A percentile compares a stretch with the other conserved stretches of the same genome.
phyloP scores from a whole-genome alignment of 257 asterid genomes.

The Solanum verrucosum region DNA sequence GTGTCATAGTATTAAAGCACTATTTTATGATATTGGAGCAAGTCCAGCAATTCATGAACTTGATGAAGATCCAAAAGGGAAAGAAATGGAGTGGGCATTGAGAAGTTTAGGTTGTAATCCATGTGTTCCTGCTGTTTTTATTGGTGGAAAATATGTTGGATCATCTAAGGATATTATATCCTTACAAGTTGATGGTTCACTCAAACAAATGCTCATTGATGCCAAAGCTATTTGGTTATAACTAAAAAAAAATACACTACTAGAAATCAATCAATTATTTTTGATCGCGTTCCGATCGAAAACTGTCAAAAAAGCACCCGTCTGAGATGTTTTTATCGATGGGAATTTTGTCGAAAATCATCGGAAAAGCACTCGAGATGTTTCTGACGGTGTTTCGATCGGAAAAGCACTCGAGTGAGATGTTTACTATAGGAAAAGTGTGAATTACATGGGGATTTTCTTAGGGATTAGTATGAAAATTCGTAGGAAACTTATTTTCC shows the following conservation, averaged over 20 bases:
- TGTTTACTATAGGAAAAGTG: background rate
- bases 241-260: background rate
- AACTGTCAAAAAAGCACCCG: background rate
- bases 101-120: constrained; percentile 12
- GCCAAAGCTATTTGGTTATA: constrained; percentile 18
- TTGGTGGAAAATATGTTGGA: constrained; percentile 13
- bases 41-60: constrained; percentile 13
- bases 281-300: background rate
- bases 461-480: no score
- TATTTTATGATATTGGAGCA: constrained; percentile 11
- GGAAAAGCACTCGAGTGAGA: background rate
- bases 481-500: no score
- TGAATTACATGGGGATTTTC: no score
- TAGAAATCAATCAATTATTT: background rate
- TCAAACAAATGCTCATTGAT: constrained; percentile 14
- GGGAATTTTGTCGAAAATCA: background rate
- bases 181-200: constrained; percentile 15
- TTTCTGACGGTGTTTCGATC: background rate
- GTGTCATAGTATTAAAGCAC: constrained; percentile 11
- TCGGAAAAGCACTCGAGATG: background rate
- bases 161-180: constrained; percentile 15
- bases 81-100: constrained; percentile 10
- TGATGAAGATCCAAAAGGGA: constrained; percentile 7
- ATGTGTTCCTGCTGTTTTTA: constrained; percentile 11
- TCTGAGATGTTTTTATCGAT: background rate